These are phyloP conservation scores for Metschnikowia shivogae DNA, from an alignment of 805 yeast species.

Conservation along the genomic window DNA sequence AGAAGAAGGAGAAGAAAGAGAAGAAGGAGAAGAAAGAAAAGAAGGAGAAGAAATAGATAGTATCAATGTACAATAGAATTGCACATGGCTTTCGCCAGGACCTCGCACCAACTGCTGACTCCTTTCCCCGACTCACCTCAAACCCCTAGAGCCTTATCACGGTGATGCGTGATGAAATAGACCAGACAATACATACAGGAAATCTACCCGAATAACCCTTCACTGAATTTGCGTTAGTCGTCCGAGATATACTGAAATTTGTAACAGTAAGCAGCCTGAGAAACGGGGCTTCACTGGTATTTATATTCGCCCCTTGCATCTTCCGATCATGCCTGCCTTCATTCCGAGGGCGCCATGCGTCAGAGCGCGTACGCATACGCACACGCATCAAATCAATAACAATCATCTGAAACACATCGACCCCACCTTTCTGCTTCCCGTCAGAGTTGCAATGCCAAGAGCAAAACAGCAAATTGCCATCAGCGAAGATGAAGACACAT, in stretches of 20 bases:
- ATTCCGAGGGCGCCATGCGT: constrained; percentile 6
- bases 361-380: constrained; percentile 4
- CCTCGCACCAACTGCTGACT: too few relatives aligned
- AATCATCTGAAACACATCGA: not conserved
- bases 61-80: constrained; percentile 1
- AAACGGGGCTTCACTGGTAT: too few relatives aligned
- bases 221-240: too few relatives aligned
- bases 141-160: too few relatives aligned
- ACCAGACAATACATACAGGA: too few relatives aligned
- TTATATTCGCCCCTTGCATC: too few relatives aligned
- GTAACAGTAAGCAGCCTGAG: too few relatives aligned
- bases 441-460: constrained; percentile 4
- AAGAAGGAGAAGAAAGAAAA: constrained; percentile 25
- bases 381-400: constrained; percentile 3
- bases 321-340: not conserved
- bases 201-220: too few relatives aligned
- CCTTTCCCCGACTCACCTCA: too few relatives aligned
- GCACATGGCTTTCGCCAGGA: too few relatives aligned
- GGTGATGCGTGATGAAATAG: too few relatives aligned
- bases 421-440: not conserved
- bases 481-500: constrained; percentile 26
- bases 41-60: constrained; percentile 14
- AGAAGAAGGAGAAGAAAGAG: constrained; percentile 24
- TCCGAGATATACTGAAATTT: too few relatives aligned
- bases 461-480: constrained; percentile 11